Evolutionary conservation across 495 filamentous ascomycete genomes (phyloP).

Genomic region (Tuber brumale): DNA sequence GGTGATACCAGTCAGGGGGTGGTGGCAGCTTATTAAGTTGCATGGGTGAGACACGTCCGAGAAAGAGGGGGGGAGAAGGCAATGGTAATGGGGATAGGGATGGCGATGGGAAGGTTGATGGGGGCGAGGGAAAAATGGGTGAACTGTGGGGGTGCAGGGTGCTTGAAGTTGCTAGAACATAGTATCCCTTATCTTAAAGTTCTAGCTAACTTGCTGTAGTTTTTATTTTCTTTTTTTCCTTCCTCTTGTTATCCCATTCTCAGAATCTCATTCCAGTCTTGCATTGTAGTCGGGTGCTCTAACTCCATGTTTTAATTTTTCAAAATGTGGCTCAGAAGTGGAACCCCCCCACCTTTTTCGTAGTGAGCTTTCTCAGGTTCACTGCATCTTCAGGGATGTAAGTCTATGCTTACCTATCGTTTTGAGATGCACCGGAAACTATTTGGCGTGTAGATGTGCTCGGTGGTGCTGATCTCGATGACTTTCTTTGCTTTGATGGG

Average conservation of each 20-base stretch:
- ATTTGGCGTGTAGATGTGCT: neutral
- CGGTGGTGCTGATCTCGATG: neutral
- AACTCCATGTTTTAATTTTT: neutral
- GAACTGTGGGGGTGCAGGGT: conserved; percentile 1
- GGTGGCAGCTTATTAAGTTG: neutral
- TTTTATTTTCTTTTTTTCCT: neutral
- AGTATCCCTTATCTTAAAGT: conserved; percentile 1
- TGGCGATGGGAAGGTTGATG: neutral
- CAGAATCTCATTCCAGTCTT: neutral
- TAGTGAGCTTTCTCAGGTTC: neutral
- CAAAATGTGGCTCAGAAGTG: neutral
- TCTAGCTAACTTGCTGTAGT: neutral
- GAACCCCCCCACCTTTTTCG: neutral
- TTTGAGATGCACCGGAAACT: neutral
- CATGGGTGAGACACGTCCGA: neutral
- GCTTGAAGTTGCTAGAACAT: conserved; percentile 4
- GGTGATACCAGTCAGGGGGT: neutral
- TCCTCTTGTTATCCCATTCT: neutral
- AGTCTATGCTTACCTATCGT: neutral
- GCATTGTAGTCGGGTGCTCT: neutral
- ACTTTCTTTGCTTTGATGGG: neutral
- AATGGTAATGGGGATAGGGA: neutral
- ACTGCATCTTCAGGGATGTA: neutral
- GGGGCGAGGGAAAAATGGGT: neutral
- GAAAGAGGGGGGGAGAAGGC: neutral